phyloP scores from a whole-genome alignment of 208 protist genomes.

The Crithidia expoeki region DNA sequence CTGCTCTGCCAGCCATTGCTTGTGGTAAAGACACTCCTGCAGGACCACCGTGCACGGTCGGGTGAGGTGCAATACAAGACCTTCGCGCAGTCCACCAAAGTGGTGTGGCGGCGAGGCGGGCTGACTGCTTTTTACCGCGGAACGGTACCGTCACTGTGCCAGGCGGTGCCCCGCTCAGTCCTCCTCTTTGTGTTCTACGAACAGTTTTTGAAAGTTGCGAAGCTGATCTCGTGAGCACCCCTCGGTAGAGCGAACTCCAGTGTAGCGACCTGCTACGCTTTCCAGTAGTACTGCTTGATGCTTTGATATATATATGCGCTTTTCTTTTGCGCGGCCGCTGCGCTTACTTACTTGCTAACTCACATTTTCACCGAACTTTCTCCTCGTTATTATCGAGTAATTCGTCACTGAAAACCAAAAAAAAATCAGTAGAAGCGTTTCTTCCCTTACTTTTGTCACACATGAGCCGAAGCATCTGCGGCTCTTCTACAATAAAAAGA shows the following conservation, averaged over 20 bases:
- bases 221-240: not conserved
- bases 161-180: conserved; percentile 74
- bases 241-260: too few species aligned
- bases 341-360: not conserved
- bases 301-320: too few species aligned
- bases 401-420: too few species aligned
- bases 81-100: conserved; percentile 54
- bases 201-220: conserved; percentile 53
- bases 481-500: too few species aligned
- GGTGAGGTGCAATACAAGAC: conserved; percentile 76
- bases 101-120: conserved; percentile 49
- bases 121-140: conserved; percentile 74
- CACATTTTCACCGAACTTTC: too few species aligned
- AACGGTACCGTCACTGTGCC: conserved; percentile 59
- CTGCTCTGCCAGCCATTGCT: conserved; percentile 69
- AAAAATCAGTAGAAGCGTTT: too few species aligned
- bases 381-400: too few species aligned
- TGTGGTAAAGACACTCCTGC: conserved; percentile 83
- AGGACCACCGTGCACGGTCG: conserved; percentile 75
- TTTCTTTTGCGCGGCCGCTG: not conserved
- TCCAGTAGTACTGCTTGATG: too few species aligned
- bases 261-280: too few species aligned
- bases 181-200: conserved; percentile 87
- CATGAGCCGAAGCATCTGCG: too few species aligned
- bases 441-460: not conserved